Evolutionary conservation across 2,329 filamentous ascomycete genomes (phyloP).

Genomic region (Kalmusia sp.): DNA sequence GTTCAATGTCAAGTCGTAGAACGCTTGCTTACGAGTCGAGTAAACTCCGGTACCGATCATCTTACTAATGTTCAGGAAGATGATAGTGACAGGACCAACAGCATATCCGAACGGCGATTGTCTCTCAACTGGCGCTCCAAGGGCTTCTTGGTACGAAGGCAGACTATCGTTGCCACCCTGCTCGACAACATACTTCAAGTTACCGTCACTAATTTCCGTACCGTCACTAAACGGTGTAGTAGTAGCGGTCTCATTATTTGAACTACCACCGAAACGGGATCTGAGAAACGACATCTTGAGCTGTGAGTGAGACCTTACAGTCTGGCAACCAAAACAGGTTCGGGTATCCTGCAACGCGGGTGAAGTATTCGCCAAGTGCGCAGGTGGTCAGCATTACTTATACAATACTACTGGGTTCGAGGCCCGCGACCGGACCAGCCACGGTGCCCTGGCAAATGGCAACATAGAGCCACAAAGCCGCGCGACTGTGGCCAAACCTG

Average conservation of each 20-base stretch:
- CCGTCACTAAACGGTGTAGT: slow-evolving; percentile 1
- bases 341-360: neutral
- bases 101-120: slow-evolving; percentile 66
- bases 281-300: slow-evolving; percentile 2
- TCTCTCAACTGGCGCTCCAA: slow-evolving; percentile 67
- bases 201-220: slow-evolving; percentile 44
- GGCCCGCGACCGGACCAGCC: neutral
- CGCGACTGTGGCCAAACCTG: neutral
- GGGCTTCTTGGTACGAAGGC: slow-evolving; percentile 65
- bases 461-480: slow-evolving; percentile 9
- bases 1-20: slow-evolving; percentile 13
- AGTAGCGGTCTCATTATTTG: neutral
- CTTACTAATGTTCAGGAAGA: slow-evolving; percentile 67
- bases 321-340: neutral
- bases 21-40: slow-evolving; percentile 62
- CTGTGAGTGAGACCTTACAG: too few species aligned
- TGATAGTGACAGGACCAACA: slow-evolving; percentile 62
- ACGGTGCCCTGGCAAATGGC: neutral
- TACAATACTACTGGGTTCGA: neutral
- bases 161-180: slow-evolving; percentile 59
- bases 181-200: slow-evolving; percentile 52
- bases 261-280: neutral
- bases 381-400: neutral
- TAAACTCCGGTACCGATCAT: slow-evolving; percentile 72
- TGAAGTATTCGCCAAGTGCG: neutral